Evolutionary conservation across 768 basidiomycete species (phyloP).

Genomic region (Scleroderma citrinum): DNA sequence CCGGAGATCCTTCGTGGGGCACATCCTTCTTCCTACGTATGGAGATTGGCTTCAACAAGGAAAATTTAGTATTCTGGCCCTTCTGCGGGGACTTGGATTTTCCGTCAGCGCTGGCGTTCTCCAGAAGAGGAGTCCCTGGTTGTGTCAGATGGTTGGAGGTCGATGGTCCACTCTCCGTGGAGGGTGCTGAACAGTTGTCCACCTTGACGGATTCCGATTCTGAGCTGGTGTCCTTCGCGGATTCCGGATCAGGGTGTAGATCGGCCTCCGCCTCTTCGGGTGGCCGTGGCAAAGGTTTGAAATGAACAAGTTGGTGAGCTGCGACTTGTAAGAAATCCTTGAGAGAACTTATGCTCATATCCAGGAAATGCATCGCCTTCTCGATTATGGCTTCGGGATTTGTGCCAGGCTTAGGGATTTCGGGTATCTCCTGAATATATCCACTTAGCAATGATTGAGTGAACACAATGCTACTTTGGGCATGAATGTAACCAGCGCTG

Average conservation of each 20-base stretch:
- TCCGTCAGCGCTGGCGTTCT: background rate
- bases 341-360: constrained; percentile 27
- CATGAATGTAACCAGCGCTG: constrained; percentile 16
- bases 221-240: background rate
- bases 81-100: background rate
- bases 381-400: constrained; percentile 10
- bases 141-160: no score
- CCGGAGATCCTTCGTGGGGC: constrained; percentile 1
- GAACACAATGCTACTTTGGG: constrained; percentile 16
- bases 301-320: constrained; percentile 23
- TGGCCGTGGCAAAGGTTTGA: constrained; percentile 20
- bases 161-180: no score
- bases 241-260: background rate
- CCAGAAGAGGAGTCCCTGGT: no score
- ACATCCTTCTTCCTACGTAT: background rate
- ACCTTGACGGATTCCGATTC: no score
- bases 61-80: background rate
- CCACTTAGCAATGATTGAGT: constrained; percentile 18
- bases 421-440: constrained; percentile 12
- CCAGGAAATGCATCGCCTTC: constrained; percentile 21
- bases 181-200: no score
- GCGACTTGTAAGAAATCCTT: constrained; percentile 27
- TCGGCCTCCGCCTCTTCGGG: constrained; percentile 10
- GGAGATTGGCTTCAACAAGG: background rate
- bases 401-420: constrained; percentile 1